These are phyloP conservation scores for Pisolithus orientalis DNA, from an alignment of 768 basidiomycete species.

Conservation along the genomic window DNA sequence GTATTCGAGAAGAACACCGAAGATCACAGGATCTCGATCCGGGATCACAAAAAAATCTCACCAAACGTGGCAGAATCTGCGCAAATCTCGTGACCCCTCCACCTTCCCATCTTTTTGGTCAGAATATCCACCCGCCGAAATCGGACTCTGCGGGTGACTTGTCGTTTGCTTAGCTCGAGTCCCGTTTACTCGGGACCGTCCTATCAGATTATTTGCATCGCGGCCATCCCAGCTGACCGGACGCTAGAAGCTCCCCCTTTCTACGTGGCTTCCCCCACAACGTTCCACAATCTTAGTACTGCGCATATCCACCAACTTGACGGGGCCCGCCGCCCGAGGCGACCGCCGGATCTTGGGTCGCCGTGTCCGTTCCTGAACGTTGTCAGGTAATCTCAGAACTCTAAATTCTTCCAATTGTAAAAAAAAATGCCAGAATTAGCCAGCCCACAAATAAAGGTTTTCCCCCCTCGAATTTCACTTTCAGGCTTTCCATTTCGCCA, in stretches of 20 bases:
- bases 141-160: conserved; percentile 14
- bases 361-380: conserved; percentile 24
- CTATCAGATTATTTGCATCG: neutral
- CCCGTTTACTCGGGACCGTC: neutral
- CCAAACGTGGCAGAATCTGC: conserved; percentile 1
- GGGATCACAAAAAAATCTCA: neutral
- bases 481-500: conserved; percentile 1
- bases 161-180: neutral
- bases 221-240: too few relatives aligned
- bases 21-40: conserved; percentile 27
- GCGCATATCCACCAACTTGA: neutral
- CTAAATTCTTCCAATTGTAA: conserved; percentile 9
- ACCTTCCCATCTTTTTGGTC: neutral
- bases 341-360: neutral
- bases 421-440: neutral
- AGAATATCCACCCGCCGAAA: conserved; percentile 15
- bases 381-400: conserved; percentile 13
- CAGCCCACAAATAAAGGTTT: neutral
- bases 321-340: conserved; percentile 15
- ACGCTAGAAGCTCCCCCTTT: neutral
- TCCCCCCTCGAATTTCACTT: neutral
- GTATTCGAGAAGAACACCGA: conserved; percentile 11
- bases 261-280: conserved; percentile 1
- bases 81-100: neutral
- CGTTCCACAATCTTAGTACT: neutral